Base-by-base conservation (phyloP, 768 basidiomycete species). In the Amanita exitialis region DNA sequence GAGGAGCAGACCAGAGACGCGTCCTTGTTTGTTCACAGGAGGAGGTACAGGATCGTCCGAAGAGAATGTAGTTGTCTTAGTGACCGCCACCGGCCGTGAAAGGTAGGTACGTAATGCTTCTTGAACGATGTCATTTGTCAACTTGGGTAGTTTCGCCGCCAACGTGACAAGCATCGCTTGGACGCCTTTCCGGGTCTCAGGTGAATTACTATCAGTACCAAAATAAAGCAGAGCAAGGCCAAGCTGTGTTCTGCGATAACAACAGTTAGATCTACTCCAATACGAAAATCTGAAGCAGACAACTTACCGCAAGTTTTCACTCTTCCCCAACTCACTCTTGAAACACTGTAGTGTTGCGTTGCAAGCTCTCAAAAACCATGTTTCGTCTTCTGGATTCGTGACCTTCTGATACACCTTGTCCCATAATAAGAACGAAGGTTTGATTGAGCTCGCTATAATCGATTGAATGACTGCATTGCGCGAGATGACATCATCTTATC, bases 321-420 rank as follows among this genome's bases (percentile, higher is more conserved):
- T 77, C 56, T 79, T 80, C 20, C 51, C 32, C 1, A 88, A 61
- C 5, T 86, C 79, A 1, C 58, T 53, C 38, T 69, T 69, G 58
- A 79, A 77, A 60, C 64, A 74, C 4, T 64, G 57, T 6, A 82
- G 51, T 2, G 74, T 66, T 3, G 73, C 76, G 49, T 83, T 72
- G 7, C 74, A 61, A 0, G 86, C 84, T 28, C 83, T 75, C 12
- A 90, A 66, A 1, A 96, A 65, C 94, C 93, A 96, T 10, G 57
- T 59, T 50, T 90, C 82, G 13, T 90, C 90, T 2, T 75, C 74
- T 0, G 71, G 57, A 5, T 79, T 75, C 6, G 70, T 67, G 13
- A 85, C 56, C 61, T 89, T 91, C 53, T 83, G 78, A 59, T 90
- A 92, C 0, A 90, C 81, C 62, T 88, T 92, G 48, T 95, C 92